Evolutionary conservation across 768 basidiomycete species (phyloP).

Genomic region (Russula emetica): DNA sequence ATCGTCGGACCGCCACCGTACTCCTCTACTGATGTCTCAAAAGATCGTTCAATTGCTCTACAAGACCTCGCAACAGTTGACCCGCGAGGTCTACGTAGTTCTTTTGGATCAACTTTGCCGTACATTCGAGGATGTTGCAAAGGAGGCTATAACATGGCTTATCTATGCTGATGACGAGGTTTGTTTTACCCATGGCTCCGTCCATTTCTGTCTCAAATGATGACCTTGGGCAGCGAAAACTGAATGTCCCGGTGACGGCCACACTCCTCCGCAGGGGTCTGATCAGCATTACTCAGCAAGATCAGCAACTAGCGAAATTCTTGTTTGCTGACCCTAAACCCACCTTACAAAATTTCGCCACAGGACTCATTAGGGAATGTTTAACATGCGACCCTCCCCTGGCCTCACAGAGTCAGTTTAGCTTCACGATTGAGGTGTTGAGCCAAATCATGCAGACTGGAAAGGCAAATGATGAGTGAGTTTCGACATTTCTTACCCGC

Average conservation of each 20-base stretch:
- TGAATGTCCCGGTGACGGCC: conserved; percentile 90
- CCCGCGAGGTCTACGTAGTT: conserved; percentile 88
- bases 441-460: conserved; percentile 65
- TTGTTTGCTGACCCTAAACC: conserved; percentile 74
- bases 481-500: conserved; percentile 25
- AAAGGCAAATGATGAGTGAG: conserved; percentile 84
- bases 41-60: conserved; percentile 94
- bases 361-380: conserved; percentile 82
- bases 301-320: conserved; percentile 86
- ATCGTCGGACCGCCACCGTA: conserved; percentile 74
- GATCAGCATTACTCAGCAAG: conserved; percentile 70
- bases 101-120: conserved; percentile 87
- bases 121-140: conserved; percentile 85
- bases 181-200: conserved; percentile 30
- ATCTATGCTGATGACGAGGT: conserved; percentile 96
- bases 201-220: conserved; percentile 9
- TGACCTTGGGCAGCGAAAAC: conserved; percentile 67
- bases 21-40: conserved; percentile 89
- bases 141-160: conserved; percentile 96
- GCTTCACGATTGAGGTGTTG: conserved; percentile 75
- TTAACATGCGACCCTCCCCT: conserved; percentile 76
- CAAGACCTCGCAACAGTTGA: conserved; percentile 80
- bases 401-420: conserved; percentile 74
- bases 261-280: conserved; percentile 82
- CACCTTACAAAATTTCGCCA: conserved; percentile 73